phyloP scores from a whole-genome alignment of 257 asterid species.

The Ligustrum vulgare region DNA sequence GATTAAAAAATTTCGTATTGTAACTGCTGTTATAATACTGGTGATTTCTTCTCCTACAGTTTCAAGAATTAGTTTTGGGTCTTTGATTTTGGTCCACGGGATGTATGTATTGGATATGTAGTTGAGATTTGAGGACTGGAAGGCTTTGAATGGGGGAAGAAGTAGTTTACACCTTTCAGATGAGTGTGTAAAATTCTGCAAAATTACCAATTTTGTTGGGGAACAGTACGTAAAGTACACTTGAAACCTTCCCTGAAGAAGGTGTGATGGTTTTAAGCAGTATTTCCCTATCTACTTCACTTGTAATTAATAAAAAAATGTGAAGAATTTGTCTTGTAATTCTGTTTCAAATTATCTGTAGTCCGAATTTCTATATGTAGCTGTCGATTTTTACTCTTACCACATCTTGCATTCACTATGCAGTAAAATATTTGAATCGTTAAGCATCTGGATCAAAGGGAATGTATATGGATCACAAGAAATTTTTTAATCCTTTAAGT shows the following conservation, averaged over 20 bases:
- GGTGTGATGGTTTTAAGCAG: background rate
- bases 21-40: too few relatives aligned
- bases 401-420: constrained; percentile 8
- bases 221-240: constrained; percentile 65
- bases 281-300: constrained; percentile 6
- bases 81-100: too few relatives aligned
- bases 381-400: background rate
- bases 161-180: too few relatives aligned
- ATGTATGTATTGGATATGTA: background rate
- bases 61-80: constrained; percentile 61
- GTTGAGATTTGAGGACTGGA: too few relatives aligned
- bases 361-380: constrained; percentile 10
- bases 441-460: background rate
- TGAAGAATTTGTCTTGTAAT: background rate
- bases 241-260: constrained; percentile 37
- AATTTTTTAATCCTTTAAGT: too few relatives aligned
- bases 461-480: background rate
- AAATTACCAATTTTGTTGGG: constrained; percentile 28
- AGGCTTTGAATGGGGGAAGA: too few relatives aligned
- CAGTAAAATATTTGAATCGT: background rate
- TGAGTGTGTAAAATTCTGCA: too few relatives aligned
- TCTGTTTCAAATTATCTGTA: background rate
- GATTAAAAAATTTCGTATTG: too few relatives aligned
- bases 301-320: background rate
- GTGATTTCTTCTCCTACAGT: too few relatives aligned